These are phyloP conservation scores for Huntiella decipiens DNA, from an alignment of 2,329 filamentous ascomycete genomes.

Conservation along the genomic window DNA sequence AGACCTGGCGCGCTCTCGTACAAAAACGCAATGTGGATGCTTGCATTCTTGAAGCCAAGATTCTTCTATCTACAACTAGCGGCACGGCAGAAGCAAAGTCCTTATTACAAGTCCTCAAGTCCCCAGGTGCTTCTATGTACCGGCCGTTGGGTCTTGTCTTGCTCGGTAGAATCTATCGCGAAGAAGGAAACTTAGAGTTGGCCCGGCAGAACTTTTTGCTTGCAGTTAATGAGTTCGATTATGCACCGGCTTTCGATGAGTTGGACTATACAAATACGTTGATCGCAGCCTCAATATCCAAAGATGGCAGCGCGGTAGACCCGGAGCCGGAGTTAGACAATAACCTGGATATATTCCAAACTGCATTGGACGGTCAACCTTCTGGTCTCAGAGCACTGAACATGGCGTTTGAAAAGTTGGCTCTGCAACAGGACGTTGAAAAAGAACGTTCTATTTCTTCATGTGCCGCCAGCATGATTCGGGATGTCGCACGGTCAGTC, in stretches of 20 bases:
- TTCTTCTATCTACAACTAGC: not conserved
- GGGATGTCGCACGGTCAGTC: no score
- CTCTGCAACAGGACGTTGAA: no score
- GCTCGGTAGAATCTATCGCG: not conserved
- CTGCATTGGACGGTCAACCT: no score
- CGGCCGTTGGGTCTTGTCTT: not conserved
- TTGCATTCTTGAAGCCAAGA: not conserved
- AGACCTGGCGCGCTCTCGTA: not conserved
- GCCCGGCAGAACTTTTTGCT: not conserved
- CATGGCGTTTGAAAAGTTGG: no score
- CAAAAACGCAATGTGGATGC: not conserved
- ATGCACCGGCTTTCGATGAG: not conserved
- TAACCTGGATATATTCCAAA: no score
- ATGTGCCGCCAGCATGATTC: no score
- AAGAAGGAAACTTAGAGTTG: not conserved
- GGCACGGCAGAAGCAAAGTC: not conserved
- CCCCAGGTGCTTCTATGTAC: not conserved
- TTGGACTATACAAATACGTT: no score
- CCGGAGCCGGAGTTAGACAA: no score
- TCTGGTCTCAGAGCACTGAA: no score
- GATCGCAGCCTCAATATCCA: no score
- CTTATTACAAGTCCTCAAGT: not conserved
- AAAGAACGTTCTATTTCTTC: no score
- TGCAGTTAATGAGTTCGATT: constrained; percentile 2
- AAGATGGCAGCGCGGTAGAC: no score